Evolutionary conservation across 495 filamentous ascomycete genomes (phyloP).

Genomic region (Tuber umbilicatum): DNA sequence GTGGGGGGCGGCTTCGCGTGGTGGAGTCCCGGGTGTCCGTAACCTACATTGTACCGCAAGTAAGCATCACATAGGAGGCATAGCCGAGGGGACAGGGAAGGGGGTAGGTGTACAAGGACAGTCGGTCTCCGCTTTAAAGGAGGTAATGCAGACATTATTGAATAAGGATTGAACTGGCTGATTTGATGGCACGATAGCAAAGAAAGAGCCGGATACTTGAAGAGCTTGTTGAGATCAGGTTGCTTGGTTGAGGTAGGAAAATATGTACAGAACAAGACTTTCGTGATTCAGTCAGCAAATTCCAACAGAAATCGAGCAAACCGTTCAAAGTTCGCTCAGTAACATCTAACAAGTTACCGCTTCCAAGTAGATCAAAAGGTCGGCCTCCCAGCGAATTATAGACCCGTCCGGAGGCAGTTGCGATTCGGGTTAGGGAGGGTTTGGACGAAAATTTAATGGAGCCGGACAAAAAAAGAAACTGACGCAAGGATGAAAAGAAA

Average conservation of each 20-base stretch:
- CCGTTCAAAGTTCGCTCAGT: not conserved
- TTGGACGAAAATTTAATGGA: not conserved
- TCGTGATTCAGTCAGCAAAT: not conserved
- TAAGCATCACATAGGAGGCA: not conserved
- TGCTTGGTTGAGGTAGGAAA: not conserved
- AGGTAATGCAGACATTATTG: constrained; percentile 24
- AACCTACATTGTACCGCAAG: constrained; percentile 28
- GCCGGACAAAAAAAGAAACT: not conserved
- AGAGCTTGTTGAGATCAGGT: not conserved
- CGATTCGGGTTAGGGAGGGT: not conserved
- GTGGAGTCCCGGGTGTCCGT: constrained; percentile 43
- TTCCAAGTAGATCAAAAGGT: not conserved
- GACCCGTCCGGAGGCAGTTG: not conserved
- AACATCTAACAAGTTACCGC: not conserved
- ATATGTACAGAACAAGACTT: not conserved
- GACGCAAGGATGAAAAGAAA: not conserved
- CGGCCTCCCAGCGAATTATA: not conserved
- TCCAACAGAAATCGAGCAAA: not conserved
- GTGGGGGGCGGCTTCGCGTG: constrained; percentile 23
- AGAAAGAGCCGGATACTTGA: not conserved
- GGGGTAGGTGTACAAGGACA: constrained; percentile 31
- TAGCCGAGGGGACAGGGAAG: not conserved
- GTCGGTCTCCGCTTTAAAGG: constrained; percentile 38
- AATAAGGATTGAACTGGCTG: not conserved
- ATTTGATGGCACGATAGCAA: not conserved